Conservation (phyloP, 306 rosid genomes). For the Prunus campanulata region DNA sequence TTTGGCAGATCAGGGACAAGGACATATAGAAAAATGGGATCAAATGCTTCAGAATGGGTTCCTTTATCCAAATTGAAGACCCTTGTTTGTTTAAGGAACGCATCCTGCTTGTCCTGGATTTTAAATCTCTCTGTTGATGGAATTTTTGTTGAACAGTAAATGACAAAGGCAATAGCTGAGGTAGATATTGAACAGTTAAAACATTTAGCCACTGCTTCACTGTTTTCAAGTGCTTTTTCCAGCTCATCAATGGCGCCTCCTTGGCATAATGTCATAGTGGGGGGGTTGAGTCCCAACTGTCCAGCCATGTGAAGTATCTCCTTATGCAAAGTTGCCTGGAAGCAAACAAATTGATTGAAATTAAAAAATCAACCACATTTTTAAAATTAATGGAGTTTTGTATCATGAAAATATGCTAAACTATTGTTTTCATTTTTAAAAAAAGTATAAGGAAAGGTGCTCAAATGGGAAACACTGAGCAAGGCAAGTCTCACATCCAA, state of each 20-base stretch:
- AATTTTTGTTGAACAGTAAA: slow-evolving; percentile 64
- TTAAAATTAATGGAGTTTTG: not conserved
- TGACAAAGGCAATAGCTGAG: slow-evolving; percentile 55
- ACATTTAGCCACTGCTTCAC: slow-evolving; percentile 89
- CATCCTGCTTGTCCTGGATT: slow-evolving; percentile 55
- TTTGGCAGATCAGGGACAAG: slow-evolving; percentile 87
- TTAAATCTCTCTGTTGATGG: slow-evolving; percentile 42
- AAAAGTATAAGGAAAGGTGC: too few relatives aligned
- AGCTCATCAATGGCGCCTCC: slow-evolving; percentile 69
- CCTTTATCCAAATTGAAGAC: slow-evolving; percentile 32
- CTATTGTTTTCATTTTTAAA: not conserved
- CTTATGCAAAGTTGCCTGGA: slow-evolving; percentile 85
- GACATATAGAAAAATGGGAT: slow-evolving; percentile 63
- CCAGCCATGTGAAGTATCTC: slow-evolving; percentile 97
- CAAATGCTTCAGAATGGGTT: slow-evolving; percentile 31
- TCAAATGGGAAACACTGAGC: not conserved
- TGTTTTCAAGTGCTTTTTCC: slow-evolving; percentile 74
- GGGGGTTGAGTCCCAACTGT: slow-evolving; percentile 90
- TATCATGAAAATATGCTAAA: not conserved
- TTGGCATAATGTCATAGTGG: slow-evolving; percentile 75
- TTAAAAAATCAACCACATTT: not conserved
- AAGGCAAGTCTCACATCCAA: not conserved
- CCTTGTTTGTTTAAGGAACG: slow-evolving; percentile 53
- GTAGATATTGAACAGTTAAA: slow-evolving; percentile 74
- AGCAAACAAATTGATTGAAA: slow-evolving; percentile 18